Evolutionary conservation across 2,329 filamentous ascomycete species (phyloP).

Genomic region (Verticillium nubilum): DNA sequence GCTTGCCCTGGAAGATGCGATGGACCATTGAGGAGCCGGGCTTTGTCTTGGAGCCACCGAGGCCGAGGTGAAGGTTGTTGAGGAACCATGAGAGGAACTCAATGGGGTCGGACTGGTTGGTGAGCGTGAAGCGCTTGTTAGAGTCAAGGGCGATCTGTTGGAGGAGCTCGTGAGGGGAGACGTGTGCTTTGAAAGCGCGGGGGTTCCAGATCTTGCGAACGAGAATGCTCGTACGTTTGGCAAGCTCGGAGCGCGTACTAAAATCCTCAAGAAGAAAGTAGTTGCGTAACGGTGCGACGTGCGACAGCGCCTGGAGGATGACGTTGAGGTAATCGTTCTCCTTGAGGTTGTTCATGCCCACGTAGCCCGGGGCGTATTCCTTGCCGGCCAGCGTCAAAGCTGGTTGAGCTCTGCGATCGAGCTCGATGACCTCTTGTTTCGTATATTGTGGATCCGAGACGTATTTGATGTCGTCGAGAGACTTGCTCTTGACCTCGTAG

Average conservation of each 20-base stretch:
- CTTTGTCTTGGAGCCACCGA: slow-evolving; percentile 85
- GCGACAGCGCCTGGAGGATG: slow-evolving; percentile 83
- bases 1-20: slow-evolving; percentile 84
- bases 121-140: slow-evolving; percentile 88
- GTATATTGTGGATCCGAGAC: slow-evolving; percentile 88
- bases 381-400: slow-evolving; percentile 77
- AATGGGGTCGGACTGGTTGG: slow-evolving; percentile 86
- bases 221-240: slow-evolving; percentile 80
- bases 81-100: slow-evolving; percentile 98
- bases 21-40: slow-evolving; percentile 83
- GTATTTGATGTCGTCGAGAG: slow-evolving; percentile 96
- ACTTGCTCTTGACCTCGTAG: slow-evolving; percentile 93
- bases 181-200: slow-evolving; percentile 90
- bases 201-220: slow-evolving; percentile 98
- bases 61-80: slow-evolving; percentile 86
- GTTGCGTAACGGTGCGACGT: slow-evolving; percentile 84
- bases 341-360: slow-evolving; percentile 99
- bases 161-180: slow-evolving; percentile 93
- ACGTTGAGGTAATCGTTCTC: slow-evolving; percentile 99
- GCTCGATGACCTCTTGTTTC: slow-evolving; percentile 69
- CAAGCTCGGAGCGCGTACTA: slow-evolving; percentile 66
- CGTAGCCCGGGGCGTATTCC: slow-evolving; percentile 87
- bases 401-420: slow-evolving; percentile 58
- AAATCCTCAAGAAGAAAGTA: slow-evolving; percentile 88
- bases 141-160: slow-evolving; percentile 90